Base-by-base conservation (phyloP, 345 rosid species). In the Populus euphratica region DNA sequence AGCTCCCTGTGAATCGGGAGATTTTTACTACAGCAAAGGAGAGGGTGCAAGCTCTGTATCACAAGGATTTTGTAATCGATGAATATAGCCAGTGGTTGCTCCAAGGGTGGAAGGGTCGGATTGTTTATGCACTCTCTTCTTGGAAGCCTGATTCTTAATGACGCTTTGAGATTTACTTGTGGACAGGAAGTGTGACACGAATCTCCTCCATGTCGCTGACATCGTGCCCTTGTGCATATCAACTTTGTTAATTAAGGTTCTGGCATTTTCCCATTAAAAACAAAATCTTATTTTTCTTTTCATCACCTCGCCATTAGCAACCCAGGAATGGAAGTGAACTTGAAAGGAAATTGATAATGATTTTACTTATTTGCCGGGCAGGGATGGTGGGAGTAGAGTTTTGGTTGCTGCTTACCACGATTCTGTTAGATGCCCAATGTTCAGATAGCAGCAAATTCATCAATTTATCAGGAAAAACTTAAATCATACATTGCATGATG, bases 51-150 rank as follows among this genome's bases (percentile, higher is more conserved):
- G 54, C 74, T 6, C 50, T 66, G 7, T 81, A 86, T 80, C 85
- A 81, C 69, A 79, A 81, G 50, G 88, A 86, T 76, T 86, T 86
- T 73, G 75, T 78, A 62, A 77, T 86, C 16, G 88, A 86, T 74
- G 86, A 83, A 77, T 83, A 86, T 79, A 76, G 74, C 59, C 79
- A 76, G 31, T 86, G 88, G 88, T 68, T 86, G 70, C 85, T 86
- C 47, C 88, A 83, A 47, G 85, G 83, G 6, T 86, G 88, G 88
- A 86, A 86, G 76, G 88, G 88, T 31, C 79, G 88, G 76, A 79
- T 86, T 39, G 54, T 83, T 41, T 75, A 76, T 50, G 88, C 82
- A 0, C 83, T 83, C 62, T 81, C 86, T 39, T 41, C 85, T 31
- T 86, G 88, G 88, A 81, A 52, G 41, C 85, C 89, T 49, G 75